Base-by-base conservation (phyloP, 2,329 filamentous ascomycete species). In the Aspergillus japonicus region DNA sequence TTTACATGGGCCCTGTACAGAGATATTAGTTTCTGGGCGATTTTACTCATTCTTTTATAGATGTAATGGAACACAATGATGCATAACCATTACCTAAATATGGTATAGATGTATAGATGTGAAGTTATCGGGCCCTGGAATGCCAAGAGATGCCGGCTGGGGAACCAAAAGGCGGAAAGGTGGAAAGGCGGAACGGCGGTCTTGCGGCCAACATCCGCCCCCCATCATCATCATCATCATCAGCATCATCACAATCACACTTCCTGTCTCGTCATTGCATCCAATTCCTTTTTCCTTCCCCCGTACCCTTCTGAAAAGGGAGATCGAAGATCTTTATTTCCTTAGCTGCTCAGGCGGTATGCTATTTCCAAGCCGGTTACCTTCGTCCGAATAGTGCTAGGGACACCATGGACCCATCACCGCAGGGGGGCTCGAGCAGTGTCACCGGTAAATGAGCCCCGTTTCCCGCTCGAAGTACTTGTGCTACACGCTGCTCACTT, bases 341-440 rank as follows among this genome's bases (percentile, higher is more conserved):
- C 26, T 29, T 42, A n/a, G 53, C 56, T 50, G 49, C 44, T 56
- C 26, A 52, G 66, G 60, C 69, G 72, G 69, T 58, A 76, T 76
- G 74, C 56, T 62, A 60, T 47, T 59, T 56, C 52, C 47, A 50
- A 53, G 52, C 66, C 61, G 59, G 39, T 49, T 58, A 53, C 54
- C 57, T 55, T 53, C 44, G 63, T 66, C 67, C 66, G 62, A 69
- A 67, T 64, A 62, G 67, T 60, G 59, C 58, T 64, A 62, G 71
- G 69, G 68, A 44, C 68, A 72, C 71, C 68, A 78, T 78, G 77
- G 77, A 78, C 68, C 67, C 74, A 66, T 74, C 73, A 68, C 69
- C 68, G 56, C 72, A 75, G 64, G 71, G 88, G 72, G 88, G 87
- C 69, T 90, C 88, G 68, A 91, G 69, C 71, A 81, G 91, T 82